Conservation (phyloP, 805 yeast genomes). For the Spathaspora girioi region DNA sequence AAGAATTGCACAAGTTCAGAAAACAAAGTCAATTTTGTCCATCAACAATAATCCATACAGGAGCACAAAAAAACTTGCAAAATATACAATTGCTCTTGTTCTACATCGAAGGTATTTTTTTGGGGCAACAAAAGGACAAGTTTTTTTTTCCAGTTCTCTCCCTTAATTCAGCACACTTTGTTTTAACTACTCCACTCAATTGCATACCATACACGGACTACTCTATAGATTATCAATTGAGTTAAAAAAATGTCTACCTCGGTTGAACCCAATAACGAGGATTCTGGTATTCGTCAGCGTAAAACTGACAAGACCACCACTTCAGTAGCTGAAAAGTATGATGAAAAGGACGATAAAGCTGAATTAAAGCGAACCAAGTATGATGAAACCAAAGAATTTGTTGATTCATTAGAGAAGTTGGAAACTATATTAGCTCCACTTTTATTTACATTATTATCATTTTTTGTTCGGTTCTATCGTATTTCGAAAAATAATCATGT, state of each 20-base stretch:
- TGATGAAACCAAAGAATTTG: slow-evolving; percentile 25
- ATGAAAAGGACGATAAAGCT: slow-evolving; percentile 11
- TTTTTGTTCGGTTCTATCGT: slow-evolving; percentile 59
- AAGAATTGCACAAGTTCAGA: no score
- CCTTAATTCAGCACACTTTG: no score
- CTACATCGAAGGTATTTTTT: no score
- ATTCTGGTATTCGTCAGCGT: slow-evolving; percentile 17
- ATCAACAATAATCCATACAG: neutral
- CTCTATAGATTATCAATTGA: neutral
- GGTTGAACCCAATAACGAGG: slow-evolving; percentile 14
- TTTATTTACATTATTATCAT: slow-evolving; percentile 63
- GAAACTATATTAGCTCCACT: slow-evolving; percentile 52
- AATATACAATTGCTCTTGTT: no score
- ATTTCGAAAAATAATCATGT: slow-evolving; percentile 57
- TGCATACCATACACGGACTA: neutral
- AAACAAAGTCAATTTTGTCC: neutral
- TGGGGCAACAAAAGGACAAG: no score
- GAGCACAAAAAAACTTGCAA: no score
- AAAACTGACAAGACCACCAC: slow-evolving; percentile 1
- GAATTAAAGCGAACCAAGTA: slow-evolving; percentile 18
- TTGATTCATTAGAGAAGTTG: slow-evolving; percentile 22
- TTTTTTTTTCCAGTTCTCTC: no score
- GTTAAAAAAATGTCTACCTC: slow-evolving; percentile 18
- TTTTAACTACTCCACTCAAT: no score
- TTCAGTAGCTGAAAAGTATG: slow-evolving; percentile 5